Evolutionary conservation across 805 yeast genomes (phyloP).

Genomic region (Candida maris): DNA sequence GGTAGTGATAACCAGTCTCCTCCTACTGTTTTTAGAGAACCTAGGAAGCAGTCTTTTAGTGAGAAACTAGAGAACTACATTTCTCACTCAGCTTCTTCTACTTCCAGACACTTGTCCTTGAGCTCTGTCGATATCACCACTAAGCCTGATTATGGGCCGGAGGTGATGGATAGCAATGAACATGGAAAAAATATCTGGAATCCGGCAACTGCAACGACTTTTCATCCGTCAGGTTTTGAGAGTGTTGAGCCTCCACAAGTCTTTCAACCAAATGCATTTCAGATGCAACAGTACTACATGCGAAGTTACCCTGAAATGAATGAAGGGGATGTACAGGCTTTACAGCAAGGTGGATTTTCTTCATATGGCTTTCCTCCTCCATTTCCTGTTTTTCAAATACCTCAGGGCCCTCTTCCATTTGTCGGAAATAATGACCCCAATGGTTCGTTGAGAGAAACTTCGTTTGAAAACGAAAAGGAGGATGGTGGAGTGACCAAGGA

Average conservation of each 20-base stretch:
- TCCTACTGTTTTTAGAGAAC: constrained; percentile 28
- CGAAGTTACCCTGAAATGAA: constrained; percentile 13
- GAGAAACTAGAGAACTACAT: constrained; percentile 61
- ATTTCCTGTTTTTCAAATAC: constrained; percentile 11
- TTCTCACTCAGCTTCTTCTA: constrained; percentile 24
- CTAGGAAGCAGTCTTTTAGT: constrained; percentile 47
- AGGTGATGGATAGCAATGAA: constrained; percentile 27
- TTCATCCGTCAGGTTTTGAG: constrained; percentile 43
- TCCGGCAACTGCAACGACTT: constrained; percentile 60
- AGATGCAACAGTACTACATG: constrained; percentile 13
- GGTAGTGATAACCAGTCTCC: constrained; percentile 30
- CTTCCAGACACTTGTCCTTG: constrained; percentile 29
- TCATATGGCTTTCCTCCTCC: constrained; percentile 17
- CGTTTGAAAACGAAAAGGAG: constrained; percentile 5
- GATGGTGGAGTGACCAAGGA: constrained; percentile 1
- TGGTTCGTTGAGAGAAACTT: constrained; percentile 1
- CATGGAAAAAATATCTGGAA: constrained; percentile 50
- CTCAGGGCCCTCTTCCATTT: constrained; percentile 13
- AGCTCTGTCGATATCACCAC: constrained; percentile 24
- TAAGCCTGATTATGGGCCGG: constrained; percentile 34
- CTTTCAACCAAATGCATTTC: constrained; percentile 9
- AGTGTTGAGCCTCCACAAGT: constrained; percentile 1
- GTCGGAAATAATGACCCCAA: constrained; percentile 4
- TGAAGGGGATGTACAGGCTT: constrained; percentile 6
- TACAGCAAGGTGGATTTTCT: constrained; percentile 15